These are phyloP conservation scores for Diplodia sapinea DNA, from an alignment of 2,329 filamentous ascomycete genomes.

Conservation along the genomic window DNA sequence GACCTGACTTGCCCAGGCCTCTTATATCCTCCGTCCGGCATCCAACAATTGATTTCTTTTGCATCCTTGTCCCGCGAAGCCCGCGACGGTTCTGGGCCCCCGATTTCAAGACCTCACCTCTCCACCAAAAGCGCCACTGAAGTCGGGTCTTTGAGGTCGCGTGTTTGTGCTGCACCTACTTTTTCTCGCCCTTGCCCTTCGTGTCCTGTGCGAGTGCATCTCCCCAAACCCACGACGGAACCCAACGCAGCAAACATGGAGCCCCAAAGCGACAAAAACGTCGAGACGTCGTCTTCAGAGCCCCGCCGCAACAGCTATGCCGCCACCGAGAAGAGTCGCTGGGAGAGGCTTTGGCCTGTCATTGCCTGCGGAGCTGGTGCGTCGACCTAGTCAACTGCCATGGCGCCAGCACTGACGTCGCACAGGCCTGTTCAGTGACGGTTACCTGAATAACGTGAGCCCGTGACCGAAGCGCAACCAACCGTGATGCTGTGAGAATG, in stretches of 20 bases:
- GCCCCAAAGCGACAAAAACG: conserved; percentile 13
- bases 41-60: conserved; percentile 4
- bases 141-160: neutral
- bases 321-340: conserved; percentile 42
- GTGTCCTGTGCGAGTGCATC: neutral
- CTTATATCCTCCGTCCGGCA: neutral
- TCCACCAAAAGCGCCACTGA: conserved; percentile 10
- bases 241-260: conserved; percentile 8
- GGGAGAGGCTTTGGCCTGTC: conserved; percentile 68
- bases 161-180: neutral
- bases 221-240: neutral
- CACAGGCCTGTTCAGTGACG: conserved; percentile 87
- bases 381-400: neutral
- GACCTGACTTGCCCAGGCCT: neutral
- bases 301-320: conserved; percentile 32
- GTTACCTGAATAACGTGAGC: conserved; percentile 83
- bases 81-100: neutral
- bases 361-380: conserved; percentile 72
- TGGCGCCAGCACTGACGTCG: neutral
- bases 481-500: neutral
- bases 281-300: conserved; percentile 7
- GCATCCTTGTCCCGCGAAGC: neutral
- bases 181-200: neutral
- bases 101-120: neutral
- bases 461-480: neutral